Conservation (phyloP, 768 basidiomycete species). For the Phallus indusiatus region DNA sequence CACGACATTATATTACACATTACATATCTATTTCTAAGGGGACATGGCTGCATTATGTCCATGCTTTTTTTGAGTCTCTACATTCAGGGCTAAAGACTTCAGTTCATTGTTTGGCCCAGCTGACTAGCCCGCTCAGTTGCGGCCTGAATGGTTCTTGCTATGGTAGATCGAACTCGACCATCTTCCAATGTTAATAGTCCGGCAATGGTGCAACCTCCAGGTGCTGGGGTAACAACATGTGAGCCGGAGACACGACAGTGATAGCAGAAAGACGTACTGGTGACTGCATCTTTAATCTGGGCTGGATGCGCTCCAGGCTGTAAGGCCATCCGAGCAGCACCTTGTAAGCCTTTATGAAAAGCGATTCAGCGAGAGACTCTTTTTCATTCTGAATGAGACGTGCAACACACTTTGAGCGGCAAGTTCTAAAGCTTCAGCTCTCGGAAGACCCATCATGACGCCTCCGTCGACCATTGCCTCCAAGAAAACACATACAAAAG, state of each 20-base stretch:
- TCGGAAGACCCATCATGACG: constrained; percentile 98
- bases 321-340: constrained; percentile 91
- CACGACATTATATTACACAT: background rate
- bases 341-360: constrained; percentile 67
- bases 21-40: background rate
- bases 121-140: constrained; percentile 86
- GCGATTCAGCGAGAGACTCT: background rate
- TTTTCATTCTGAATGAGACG: background rate
- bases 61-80: background rate
- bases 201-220: constrained; percentile 97
- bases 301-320: constrained; percentile 88
- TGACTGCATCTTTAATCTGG: constrained; percentile 94
- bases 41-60: background rate
- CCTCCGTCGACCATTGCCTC: constrained; percentile 99
- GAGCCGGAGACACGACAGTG: background rate
- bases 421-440: constrained; percentile 87
- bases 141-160: constrained; percentile 89
- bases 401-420: constrained; percentile 81
- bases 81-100: background rate
- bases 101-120: constrained; percentile 62
- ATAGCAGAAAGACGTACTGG: constrained; percentile 49
- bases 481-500: constrained; percentile 92
- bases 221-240: constrained; percentile 43
- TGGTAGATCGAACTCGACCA: constrained; percentile 84
- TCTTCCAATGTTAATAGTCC: constrained; percentile 94